phyloP scores from a whole-genome alignment of 164 flowering plant genomes.

The Nymphaea thermarum region DNA sequence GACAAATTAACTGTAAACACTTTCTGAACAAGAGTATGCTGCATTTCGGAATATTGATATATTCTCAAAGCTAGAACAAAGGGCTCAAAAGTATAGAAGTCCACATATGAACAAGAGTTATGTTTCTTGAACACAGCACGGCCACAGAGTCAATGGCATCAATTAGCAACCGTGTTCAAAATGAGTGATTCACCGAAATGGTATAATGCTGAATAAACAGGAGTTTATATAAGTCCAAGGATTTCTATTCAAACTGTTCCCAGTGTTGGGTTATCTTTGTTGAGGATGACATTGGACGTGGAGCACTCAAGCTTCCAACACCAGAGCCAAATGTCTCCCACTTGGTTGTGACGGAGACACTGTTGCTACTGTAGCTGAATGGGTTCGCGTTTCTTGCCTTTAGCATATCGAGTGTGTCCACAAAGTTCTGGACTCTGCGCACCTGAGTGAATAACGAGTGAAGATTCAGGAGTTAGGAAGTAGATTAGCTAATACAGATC shows the following conservation, averaged over 20 bases:
- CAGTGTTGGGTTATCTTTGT: slow-evolving; percentile 30
- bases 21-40: no score
- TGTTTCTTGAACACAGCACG: background rate
- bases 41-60: no score
- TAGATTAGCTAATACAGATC: no score
- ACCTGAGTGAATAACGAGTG: slow-evolving; percentile 10
- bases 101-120: background rate
- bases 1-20: no score
- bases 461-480: no score
- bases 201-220: slow-evolving; percentile 1
- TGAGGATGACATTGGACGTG: slow-evolving; percentile 27
- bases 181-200: background rate
- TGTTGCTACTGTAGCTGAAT: slow-evolving; percentile 8
- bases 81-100: background rate
- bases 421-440: slow-evolving; percentile 24
- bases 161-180: background rate
- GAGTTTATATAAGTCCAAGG: background rate
- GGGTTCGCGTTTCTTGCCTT: slow-evolving; percentile 22
- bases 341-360: slow-evolving; percentile 17
- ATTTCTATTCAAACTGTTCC: slow-evolving; percentile 40
- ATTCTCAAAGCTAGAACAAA: no score
- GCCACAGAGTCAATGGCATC: background rate
- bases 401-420: slow-evolving; percentile 15
- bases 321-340: slow-evolving; percentile 62
- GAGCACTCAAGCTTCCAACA: slow-evolving; percentile 46